Percentiles rank a stretch among this genome's conserved stretches.
phyloP scores from a whole-genome alignment of 176 grass and related monocot species.

The Aegilops tauschii region DNA sequence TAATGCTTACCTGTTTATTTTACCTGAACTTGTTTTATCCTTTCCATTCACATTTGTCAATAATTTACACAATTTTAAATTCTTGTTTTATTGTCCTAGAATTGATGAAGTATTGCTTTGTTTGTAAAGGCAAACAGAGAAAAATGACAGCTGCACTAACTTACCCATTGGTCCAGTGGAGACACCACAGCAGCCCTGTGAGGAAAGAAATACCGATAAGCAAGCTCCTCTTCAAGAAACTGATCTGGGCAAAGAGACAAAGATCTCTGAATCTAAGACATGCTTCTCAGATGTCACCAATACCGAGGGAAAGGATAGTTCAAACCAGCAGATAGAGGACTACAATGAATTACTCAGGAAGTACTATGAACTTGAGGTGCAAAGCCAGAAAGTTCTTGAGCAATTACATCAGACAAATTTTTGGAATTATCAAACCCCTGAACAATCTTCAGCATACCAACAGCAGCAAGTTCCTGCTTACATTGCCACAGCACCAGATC shows the following conservation, averaged over 20 bases:
- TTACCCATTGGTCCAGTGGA: slow-evolving; percentile 5
- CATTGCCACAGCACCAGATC: slow-evolving; percentile 37
- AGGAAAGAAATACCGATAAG: slow-evolving; percentile 33
- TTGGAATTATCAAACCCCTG: slow-evolving; percentile 50
- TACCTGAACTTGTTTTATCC: background rate
- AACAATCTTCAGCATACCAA: slow-evolving; percentile 40
- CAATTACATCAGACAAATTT: slow-evolving; percentile 73
- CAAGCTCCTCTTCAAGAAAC: slow-evolving; percentile 42
- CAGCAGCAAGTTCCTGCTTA: slow-evolving; percentile 36
- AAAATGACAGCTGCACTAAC: slow-evolving; percentile 8
- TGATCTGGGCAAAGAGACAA: slow-evolving; percentile 18
- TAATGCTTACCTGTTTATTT: background rate
- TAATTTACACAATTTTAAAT: slow-evolving; percentile 5
- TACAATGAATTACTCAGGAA: slow-evolving; percentile 66
- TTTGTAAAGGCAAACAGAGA: slow-evolving; percentile 29
- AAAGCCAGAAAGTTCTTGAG: slow-evolving; percentile 70
- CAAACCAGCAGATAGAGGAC: slow-evolving; percentile 37
- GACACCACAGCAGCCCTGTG: slow-evolving; percentile 1
- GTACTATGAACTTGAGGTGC: slow-evolving; percentile 79
- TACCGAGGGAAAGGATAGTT: slow-evolving; percentile 19
- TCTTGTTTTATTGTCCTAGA: background rate
- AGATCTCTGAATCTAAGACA: slow-evolving; percentile 22
- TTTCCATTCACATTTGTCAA: background rate
- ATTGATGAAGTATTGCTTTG: background rate
- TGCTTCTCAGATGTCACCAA: slow-evolving; percentile 5